These are phyloP conservation scores for Wickerhamiella australiensis DNA, from an alignment of 805 yeast genomes.

Conservation along the genomic window DNA sequence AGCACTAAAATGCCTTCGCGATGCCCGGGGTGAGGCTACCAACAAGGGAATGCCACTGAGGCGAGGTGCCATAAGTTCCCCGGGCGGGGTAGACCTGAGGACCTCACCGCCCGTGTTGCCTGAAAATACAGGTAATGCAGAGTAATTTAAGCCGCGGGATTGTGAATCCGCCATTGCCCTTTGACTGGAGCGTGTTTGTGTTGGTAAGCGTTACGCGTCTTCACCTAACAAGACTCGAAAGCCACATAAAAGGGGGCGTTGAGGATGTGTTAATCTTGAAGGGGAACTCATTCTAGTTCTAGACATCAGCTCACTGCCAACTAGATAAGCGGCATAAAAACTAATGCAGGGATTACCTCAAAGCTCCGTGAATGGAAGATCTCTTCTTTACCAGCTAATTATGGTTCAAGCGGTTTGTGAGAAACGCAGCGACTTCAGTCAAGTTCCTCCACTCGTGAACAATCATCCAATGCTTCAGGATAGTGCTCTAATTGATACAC, in stretches of 20 bases:
- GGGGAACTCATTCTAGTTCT: background rate
- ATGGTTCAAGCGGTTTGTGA: slow-evolving; percentile 29
- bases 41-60: slow-evolving; percentile 11
- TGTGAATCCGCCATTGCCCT: slow-evolving; percentile 9
- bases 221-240: background rate
- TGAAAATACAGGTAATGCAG: slow-evolving; percentile 10
- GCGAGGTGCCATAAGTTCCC: slow-evolving; percentile 11
- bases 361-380: slow-evolving; percentile 13
- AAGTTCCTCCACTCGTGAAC: slow-evolving; percentile 21
- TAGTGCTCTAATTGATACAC: slow-evolving; percentile 5
- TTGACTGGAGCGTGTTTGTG: slow-evolving; percentile 4
- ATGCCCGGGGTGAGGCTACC: slow-evolving; percentile 1
- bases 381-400: slow-evolving; percentile 24
- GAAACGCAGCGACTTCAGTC: slow-evolving; percentile 21
- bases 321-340: background rate
- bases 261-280: background rate
- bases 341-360: slow-evolving; percentile 5
- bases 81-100: background rate
- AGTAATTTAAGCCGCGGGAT: slow-evolving; percentile 5
- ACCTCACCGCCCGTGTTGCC: slow-evolving; percentile 4
- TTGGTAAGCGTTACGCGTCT: slow-evolving; percentile 11
- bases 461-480: slow-evolving; percentile 24
- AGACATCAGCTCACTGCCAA: background rate
- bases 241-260: background rate
- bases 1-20: background rate